These are phyloP conservation scores for Aureobasidium lini DNA, from an alignment of 2,329 filamentous ascomycete species.

Conservation along the genomic window DNA sequence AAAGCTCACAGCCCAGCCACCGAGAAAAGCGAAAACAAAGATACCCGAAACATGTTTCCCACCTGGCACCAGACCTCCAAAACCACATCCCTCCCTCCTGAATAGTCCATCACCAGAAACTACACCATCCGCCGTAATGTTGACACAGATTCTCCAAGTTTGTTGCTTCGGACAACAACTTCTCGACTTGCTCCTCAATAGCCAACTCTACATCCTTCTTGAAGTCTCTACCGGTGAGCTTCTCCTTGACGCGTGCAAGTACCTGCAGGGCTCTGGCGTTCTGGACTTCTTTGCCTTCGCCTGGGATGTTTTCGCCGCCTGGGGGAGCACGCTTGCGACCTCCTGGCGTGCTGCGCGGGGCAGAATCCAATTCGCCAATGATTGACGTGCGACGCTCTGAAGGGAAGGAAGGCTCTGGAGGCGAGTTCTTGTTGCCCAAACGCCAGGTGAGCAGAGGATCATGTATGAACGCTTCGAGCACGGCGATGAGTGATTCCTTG, in stretches of 20 bases:
- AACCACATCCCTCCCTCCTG: not conserved
- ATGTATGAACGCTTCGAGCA: slow-evolving; percentile 97
- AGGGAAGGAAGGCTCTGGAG: slow-evolving; percentile 51
- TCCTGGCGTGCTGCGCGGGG: not conserved
- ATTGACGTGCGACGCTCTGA: slow-evolving; percentile 55
- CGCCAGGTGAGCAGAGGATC: slow-evolving; percentile 98
- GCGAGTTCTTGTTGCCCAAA: slow-evolving; percentile 58
- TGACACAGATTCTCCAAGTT: slow-evolving; percentile 97
- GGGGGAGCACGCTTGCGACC: slow-evolving; percentile 5
- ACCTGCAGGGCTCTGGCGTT: slow-evolving; percentile 92
- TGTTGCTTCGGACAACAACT: slow-evolving; percentile 88
- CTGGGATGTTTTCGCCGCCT: slow-evolving; percentile 11
- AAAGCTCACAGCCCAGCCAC: not conserved
- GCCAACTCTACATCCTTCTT: slow-evolving; percentile 76
- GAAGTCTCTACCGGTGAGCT: slow-evolving; percentile 90
- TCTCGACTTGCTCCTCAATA: slow-evolving; percentile 83
- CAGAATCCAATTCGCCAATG: slow-evolving; percentile 35
- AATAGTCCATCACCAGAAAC: slow-evolving; percentile 69
- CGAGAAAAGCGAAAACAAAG: not conserved
- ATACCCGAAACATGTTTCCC: not conserved
- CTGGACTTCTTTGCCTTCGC: slow-evolving; percentile 62
- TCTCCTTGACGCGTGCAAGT: slow-evolving; percentile 84
- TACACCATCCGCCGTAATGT: slow-evolving; percentile 98
- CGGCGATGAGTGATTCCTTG: slow-evolving; percentile 97
- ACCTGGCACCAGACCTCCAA: not conserved